Conservation (phyloP, 306 rosid species). For the Ochetophila trinervis region DNA sequence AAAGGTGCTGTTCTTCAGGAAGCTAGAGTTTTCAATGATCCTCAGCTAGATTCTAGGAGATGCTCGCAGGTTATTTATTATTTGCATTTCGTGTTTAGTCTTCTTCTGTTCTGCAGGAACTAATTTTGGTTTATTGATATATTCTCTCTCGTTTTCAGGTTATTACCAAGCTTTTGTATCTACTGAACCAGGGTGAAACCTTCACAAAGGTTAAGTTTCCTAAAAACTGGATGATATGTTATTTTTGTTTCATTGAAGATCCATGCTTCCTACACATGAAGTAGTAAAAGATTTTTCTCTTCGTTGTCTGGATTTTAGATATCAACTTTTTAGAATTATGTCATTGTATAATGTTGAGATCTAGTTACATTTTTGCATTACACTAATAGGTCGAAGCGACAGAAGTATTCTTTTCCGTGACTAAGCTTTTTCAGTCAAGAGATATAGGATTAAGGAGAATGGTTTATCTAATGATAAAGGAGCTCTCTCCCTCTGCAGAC, state of each 20-base stretch:
- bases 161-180: conserved; percentile 88
- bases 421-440: conserved; percentile 92
- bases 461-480: conserved; percentile 96
- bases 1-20: conserved; percentile 99
- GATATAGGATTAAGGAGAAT: conserved; percentile 97
- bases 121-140: conserved; percentile 26
- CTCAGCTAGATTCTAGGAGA: conserved; percentile 90
- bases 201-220: conserved; percentile 73
- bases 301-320: neutral
- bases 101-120: conserved; percentile 12
- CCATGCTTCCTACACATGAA: neutral
- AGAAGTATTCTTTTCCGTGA: conserved; percentile 94
- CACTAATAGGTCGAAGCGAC: conserved; percentile 85
- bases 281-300: neutral
- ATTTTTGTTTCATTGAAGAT: conserved; percentile 14
- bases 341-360: conserved; percentile 4
- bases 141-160: conserved; percentile 47
- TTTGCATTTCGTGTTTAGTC: neutral
- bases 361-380: conserved; percentile 14
- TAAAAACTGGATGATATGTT: neutral
- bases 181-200: conserved; percentile 87
- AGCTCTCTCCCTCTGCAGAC: conserved; percentile 91
- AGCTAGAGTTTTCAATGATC: conserved; percentile 97
- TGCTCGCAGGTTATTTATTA: conserved; percentile 82
- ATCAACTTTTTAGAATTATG: conserved; percentile 2